Evolutionary conservation across 1,139 yeast genomes (phyloP), one percentile per base, ranked within the genome.

Genomic region (Hyphopichia pseudoburtonii): DNA sequence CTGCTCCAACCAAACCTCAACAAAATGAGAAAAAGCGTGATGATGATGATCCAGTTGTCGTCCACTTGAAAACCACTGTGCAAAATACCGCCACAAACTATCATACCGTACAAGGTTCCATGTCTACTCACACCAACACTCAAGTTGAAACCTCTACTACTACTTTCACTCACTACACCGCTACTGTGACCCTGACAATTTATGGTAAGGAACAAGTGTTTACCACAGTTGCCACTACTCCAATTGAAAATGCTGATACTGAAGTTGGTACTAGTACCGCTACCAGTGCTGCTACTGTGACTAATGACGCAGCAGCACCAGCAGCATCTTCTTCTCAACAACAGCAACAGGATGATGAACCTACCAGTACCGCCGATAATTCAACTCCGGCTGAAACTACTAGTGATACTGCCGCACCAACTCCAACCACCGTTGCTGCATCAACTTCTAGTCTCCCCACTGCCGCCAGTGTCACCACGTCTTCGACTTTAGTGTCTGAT

Each of bases 141-240:
- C 40, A 52, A 15, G 53, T 64, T 22, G 54, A 58, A 34, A 62
- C 73, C 30, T 54, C 60, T 18, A 64, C 70, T 16, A 51, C 59
- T 26, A 71, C 76, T 14, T 59, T 62, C 32, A 71, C 76, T 18
- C 56, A 60, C 32, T 71, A 70, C 49, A 71, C 76, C 27, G 74
- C 76, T 11, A 71, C 77, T 6, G 70, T 65, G 31, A 70, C 75
- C 6, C 60, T 67, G 3, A 69, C 75, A 11, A 63, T 70, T 15
- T 62, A 63, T 42, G 76, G 76, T 19, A 52, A 60, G 17, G 65
- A 67, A n/a, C 47, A 55, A 30, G 66, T 71, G 22, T 69, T 48
- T 47, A 60, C 70, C 17, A 67, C 73, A 10, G 68, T 66, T 34
- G 68, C 66, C 12, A 48, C 62, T 19, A 62, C 70, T 22, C 70